phyloP scores from a whole-genome alignment of 768 basidiomycete species.

The Boletus rubescentipes region DNA sequence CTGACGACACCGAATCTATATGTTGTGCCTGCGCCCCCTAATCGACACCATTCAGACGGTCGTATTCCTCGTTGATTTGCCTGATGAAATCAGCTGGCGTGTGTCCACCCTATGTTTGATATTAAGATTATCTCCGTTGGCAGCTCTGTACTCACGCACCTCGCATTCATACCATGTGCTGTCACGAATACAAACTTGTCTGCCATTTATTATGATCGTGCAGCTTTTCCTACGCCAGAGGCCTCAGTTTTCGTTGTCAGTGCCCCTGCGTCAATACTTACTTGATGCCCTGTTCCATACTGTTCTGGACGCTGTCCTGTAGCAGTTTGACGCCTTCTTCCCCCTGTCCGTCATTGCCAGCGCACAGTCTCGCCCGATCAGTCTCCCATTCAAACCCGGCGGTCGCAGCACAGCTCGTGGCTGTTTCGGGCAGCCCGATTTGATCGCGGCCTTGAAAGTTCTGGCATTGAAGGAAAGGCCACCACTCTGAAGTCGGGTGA shows the following conservation, averaged over 20 bases:
- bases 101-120: slow-evolving; percentile 64
- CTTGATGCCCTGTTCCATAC: slow-evolving; percentile 54
- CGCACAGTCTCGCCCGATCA: slow-evolving; percentile 55
- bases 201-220: slow-evolving; percentile 74
- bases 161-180: slow-evolving; percentile 78
- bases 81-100: slow-evolving; percentile 67
- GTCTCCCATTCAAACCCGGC: slow-evolving; percentile 69
- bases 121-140: slow-evolving; percentile 27
- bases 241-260: slow-evolving; percentile 7
- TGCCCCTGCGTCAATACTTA: slow-evolving; percentile 33
- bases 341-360: slow-evolving; percentile 58
- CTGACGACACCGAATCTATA: slow-evolving; percentile 9
- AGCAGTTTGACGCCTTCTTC: slow-evolving; percentile 65
- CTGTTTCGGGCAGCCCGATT: slow-evolving; percentile 66
- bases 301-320: slow-evolving; percentile 51
- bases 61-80: slow-evolving; percentile 75
- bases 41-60: slow-evolving; percentile 51
- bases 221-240: slow-evolving; percentile 68
- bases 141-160: slow-evolving; percentile 41
- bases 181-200: slow-evolving; percentile 73
- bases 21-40: slow-evolving; percentile 17
- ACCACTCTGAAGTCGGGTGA: slow-evolving; percentile 59
- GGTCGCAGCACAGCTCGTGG: slow-evolving; percentile 61
- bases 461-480: slow-evolving; percentile 81
- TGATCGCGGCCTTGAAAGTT: slow-evolving; percentile 60